phyloP scores from a whole-genome alignment of 2,329 filamentous ascomycete species.

The Sporothrix phasma region DNA sequence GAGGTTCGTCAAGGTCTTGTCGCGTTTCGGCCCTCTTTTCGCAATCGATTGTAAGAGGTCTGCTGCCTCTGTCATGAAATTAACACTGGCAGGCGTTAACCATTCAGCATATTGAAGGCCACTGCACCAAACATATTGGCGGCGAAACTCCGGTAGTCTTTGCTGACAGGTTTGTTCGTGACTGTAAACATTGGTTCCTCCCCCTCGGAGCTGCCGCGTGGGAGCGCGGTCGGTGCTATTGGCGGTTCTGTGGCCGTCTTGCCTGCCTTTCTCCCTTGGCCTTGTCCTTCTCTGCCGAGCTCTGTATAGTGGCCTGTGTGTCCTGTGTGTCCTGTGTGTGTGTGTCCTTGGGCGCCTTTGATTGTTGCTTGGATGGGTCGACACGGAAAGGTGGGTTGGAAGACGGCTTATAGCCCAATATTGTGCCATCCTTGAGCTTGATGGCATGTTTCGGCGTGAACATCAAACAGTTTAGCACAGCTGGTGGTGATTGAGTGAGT shows the following conservation, averaged over 20 bases:
- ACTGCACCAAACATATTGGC: conserved; percentile 55
- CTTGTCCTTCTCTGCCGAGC: not conserved
- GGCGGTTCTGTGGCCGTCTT: not conserved
- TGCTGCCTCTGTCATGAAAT: conserved; percentile 36
- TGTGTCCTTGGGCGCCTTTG: not conserved
- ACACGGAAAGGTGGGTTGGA: conserved; percentile 5
- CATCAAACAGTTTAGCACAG: conserved; percentile 38
- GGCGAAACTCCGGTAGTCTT: conserved; percentile 50
- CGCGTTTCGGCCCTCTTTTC: not conserved
- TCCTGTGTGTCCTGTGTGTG: no score
- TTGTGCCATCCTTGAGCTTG: conserved; percentile 16
- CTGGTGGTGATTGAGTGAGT: conserved; percentile 33
- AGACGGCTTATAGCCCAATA: conserved; percentile 14
- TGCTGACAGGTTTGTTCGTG: conserved; percentile 37
- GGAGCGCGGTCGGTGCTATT: not conserved
- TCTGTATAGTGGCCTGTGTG: not conserved
- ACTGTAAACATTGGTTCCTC: conserved; percentile 28
- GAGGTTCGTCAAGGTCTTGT: not conserved
- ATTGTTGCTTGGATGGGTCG: conserved; percentile 6
- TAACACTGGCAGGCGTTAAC: conserved; percentile 51
- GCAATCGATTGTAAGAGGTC: conserved; percentile 18
- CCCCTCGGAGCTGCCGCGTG: not conserved
- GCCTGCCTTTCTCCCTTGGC: not conserved
- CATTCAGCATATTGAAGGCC: conserved; percentile 60
- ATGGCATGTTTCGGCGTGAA: conserved; percentile 31